Conservation (phyloP, 1,284 basidiomycete species). For the Ceratobasidium sp. region DNA sequence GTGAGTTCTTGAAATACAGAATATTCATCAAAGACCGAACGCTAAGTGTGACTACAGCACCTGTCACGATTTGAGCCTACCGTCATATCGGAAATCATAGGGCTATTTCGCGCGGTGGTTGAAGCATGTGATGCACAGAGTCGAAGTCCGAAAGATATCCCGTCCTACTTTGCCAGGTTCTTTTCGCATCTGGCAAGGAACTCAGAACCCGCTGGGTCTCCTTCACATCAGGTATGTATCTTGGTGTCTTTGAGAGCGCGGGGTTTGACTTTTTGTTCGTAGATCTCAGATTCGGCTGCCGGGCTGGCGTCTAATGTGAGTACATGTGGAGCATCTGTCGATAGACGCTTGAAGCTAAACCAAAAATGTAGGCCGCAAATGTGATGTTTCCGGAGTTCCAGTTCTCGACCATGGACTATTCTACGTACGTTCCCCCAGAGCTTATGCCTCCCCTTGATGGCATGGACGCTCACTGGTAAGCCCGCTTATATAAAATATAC, state of each 20-base stretch:
- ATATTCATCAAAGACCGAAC: not conserved
- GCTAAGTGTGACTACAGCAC: constrained; percentile 3
- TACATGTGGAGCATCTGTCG: not conserved
- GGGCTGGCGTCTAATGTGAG: not conserved
- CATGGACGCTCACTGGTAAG: constrained; percentile 39
- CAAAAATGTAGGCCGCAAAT: constrained; percentile 1
- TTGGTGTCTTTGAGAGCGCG: not conserved
- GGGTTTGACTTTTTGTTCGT: not conserved
- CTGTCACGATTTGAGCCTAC: constrained; percentile 19
- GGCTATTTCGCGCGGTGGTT: not conserved
- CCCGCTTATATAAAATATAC: not conserved
- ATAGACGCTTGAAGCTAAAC: not conserved
- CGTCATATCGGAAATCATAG: not conserved
- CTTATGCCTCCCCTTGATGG: constrained; percentile 38
- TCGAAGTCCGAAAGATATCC: constrained; percentile 20
- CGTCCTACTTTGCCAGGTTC: constrained; percentile 35
- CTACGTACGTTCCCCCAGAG: constrained; percentile 26
- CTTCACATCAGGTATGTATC: constrained; percentile 6
- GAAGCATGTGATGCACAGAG: constrained; percentile 28
- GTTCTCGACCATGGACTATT: constrained; percentile 27
- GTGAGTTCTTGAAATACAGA: not conserved
- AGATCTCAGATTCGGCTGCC: not conserved
- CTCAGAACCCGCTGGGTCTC: constrained; percentile 8
- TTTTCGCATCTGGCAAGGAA: constrained; percentile 28
- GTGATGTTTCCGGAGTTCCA: constrained; percentile 33